Percentiles rank a stretch among this genome's conserved stretches.
Evolutionary conservation across 163 green algal species (phyloP).

Genomic region (Chloromonas sp.): DNA sequence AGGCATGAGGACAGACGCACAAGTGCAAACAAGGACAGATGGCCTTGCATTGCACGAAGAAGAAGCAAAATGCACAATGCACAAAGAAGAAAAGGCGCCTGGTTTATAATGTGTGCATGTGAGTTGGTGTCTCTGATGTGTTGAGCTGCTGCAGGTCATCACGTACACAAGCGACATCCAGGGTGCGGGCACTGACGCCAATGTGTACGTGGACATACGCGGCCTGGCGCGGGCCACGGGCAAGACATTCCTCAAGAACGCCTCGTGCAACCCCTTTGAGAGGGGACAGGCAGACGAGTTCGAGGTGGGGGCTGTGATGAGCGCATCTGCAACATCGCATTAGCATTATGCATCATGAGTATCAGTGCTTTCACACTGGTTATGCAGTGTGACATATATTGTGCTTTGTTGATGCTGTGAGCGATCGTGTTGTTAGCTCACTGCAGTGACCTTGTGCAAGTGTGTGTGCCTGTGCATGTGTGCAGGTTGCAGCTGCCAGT

Average conservation of each 20-base stretch:
- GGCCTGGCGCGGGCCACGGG: conserved; percentile 15
- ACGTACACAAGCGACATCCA: background rate
- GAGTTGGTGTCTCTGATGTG: too few species aligned
- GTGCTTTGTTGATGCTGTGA: background rate
- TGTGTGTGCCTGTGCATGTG: background rate
- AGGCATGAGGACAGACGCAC: background rate
- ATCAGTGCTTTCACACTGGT: background rate
- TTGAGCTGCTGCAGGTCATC: too few species aligned
- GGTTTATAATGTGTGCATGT: too few species aligned
- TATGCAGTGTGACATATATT: too few species aligned
- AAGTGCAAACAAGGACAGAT: background rate
- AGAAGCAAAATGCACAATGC: too few species aligned
- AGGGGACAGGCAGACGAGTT: background rate
- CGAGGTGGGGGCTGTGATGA: background rate
- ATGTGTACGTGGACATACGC: conserved; percentile 44
- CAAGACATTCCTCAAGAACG: background rate
- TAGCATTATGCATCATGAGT: background rate
- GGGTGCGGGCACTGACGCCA: conserved; percentile 27
- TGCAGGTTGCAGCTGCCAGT: background rate
- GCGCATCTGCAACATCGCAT: background rate
- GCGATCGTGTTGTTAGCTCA: background rate
- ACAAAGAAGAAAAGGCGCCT: too few species aligned
- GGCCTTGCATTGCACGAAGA: too few species aligned
- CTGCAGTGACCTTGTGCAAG: background rate
- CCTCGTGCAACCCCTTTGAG: background rate